Evolutionary conservation across 805 yeast species (phyloP).

Genomic region (Candida silvicultrix): DNA sequence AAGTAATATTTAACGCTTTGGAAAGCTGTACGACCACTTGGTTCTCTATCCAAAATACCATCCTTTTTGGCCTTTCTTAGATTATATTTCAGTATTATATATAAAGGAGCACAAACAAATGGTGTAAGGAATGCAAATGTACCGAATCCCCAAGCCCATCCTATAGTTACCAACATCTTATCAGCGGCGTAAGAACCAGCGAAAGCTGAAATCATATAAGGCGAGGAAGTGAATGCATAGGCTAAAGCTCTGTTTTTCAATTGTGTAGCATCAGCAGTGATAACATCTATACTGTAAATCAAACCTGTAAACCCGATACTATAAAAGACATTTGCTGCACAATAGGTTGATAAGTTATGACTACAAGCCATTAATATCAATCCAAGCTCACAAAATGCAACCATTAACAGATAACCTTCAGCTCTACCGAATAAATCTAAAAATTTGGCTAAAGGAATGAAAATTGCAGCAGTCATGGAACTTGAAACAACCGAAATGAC

Average conservation of each 20-base stretch:
- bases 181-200: neutral
- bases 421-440: neutral
- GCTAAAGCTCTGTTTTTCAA: neutral
- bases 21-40: neutral
- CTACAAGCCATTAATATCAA: neutral
- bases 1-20: neutral
- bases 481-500: neutral
- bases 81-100: neutral
- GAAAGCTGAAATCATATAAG: neutral
- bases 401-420: neutral
- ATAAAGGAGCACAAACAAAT: neutral
- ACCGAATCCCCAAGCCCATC: neutral
- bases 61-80: neutral
- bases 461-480: neutral
- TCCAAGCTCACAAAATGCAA: neutral
- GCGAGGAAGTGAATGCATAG: neutral
- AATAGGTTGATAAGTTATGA: neutral
- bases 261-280: neutral
- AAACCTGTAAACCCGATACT: neutral
- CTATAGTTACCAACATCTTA: neutral
- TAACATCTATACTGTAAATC: neutral
- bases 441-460: neutral
- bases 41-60: neutral
- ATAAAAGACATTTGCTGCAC: neutral
- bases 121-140: neutral